Percentiles rank a stretch among this genome's conserved stretches.
Evolutionary conservation across 176 grass and related monocot genomes (phyloP).

Genomic region (Calamus simplicifolius): DNA sequence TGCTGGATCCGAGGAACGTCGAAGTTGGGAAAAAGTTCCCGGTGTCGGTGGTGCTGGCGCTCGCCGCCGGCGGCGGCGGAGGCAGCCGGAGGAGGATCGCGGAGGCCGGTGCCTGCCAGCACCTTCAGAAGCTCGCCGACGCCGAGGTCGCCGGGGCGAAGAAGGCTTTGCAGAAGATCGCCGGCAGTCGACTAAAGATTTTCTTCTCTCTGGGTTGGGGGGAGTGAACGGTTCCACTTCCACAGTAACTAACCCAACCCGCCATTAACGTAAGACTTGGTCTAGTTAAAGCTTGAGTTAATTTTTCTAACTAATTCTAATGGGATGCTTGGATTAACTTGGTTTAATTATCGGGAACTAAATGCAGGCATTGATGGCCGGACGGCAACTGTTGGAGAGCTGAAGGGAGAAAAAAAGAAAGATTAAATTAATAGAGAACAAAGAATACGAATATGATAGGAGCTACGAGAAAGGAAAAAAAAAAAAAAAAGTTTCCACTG

Average conservation of each 20-base stretch:
- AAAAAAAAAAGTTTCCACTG: not conserved
- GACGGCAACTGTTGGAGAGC: constrained; percentile 1
- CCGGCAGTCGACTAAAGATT: constrained; percentile 52
- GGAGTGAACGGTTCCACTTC: not conserved
- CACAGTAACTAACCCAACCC: constrained; percentile 28
- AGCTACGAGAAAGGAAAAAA: not conserved
- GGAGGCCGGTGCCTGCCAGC: constrained; percentile 54
- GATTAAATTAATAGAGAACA: constrained; percentile 16
- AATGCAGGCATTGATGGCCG: not conserved
- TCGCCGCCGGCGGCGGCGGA: constrained; percentile 55
- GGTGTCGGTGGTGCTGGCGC: constrained; percentile 49
- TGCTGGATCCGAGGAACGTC: constrained; percentile 63
- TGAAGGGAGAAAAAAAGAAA: constrained; percentile 3
- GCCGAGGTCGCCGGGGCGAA: constrained; percentile 60
- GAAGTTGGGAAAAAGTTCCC: constrained; percentile 59
- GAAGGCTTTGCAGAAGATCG: constrained; percentile 80
- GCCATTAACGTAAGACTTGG: not conserved
- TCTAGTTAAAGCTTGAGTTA: too few relatives aligned
- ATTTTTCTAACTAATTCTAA: too few relatives aligned
- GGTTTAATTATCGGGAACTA: not conserved
- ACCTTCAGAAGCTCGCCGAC: constrained; percentile 67
- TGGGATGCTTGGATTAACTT: too few relatives aligned
- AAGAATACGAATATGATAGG: not conserved
- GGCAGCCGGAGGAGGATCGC: constrained; percentile 42
- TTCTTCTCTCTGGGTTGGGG: constrained; percentile 53